Base-by-base conservation (phyloP, 306 rosid species). In the Calophaca sinica region DNA sequence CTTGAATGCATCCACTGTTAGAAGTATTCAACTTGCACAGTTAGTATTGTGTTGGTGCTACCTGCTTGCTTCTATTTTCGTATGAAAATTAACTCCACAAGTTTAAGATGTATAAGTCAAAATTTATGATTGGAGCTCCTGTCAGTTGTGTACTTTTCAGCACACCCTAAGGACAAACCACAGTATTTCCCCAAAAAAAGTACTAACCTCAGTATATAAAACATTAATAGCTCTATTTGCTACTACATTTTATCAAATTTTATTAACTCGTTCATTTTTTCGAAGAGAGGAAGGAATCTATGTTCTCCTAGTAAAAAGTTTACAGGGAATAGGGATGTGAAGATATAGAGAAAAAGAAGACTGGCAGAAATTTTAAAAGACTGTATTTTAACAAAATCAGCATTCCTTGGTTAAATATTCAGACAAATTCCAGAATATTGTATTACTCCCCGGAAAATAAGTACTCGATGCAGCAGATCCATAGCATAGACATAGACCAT, bases 201-300 rank as follows among this genome's bases (percentile, higher is more conserved):
- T 36, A 38, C 49, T 62, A 62, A 62, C 46, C 59, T 35, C 71
- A 50, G 44, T 3, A 39, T 42, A 64, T 74, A 45, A 26, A 39
- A 55, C 58, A 64, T 64, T 29, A 9, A 45, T 9, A 61, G 46
- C 45, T 55, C 38, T 61, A 38, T 38, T 38, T 36, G 4, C 5
- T 4, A 33, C 36, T 33, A 55, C 50, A 64, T 64, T 15, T 6
- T 0, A 5, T 42, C 36, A 33, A 33, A 33, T 33, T 33, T 33
- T 4, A 33, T 33, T 33, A 59, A 12, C 11, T 32, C 10, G 7
- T 42, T 38, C 28, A 36, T 1, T 7, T 62, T 50, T 62, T 62
- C 32, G 0, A 38, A 41, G 50, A 8, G 13, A 15, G 7, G 15
- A 20, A 63, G 2, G 14, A 63, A 20, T 28, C 13, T 15, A 41